Conservation (phyloP, 1,284 basidiomycete species). For the Cutaneotrichosporon spelunceum region DNA sequence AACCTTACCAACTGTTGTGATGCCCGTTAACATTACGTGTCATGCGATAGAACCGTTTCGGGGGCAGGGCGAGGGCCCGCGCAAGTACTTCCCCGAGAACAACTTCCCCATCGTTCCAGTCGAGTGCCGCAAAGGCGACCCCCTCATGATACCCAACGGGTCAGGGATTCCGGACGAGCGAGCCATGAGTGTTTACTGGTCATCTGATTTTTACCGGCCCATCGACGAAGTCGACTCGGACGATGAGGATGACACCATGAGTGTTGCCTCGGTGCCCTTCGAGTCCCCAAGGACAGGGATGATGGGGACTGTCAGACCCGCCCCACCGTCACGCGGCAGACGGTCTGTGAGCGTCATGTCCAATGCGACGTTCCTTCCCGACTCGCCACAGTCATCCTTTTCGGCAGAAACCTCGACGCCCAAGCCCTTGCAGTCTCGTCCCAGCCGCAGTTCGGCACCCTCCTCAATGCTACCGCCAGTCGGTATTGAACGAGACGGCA, state of each 20-base stretch:
- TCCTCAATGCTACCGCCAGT: neutral
- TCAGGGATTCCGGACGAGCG: neutral
- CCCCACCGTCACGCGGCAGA: neutral
- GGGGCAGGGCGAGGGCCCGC: neutral
- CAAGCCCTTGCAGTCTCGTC: neutral
- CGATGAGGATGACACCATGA: constrained; percentile 8
- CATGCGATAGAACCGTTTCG: constrained; percentile 9
- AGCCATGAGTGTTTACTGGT: constrained; percentile 1
- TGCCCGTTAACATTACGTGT: constrained; percentile 3
- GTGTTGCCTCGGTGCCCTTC: neutral
- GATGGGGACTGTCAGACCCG: neutral
- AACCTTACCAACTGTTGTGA: neutral
- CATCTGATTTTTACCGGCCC: constrained; percentile 9
- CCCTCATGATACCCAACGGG: neutral
- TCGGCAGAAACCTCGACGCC: neutral
- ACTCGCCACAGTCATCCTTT: neutral
- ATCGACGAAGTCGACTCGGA: constrained; percentile 2
- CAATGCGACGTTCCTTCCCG: constrained; percentile 2
- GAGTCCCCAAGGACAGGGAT: neutral
- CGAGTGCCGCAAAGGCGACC: constrained; percentile 58
- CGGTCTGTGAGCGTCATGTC: constrained; percentile 8
- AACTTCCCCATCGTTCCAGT: constrained; percentile 47
- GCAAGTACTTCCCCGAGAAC: neutral
- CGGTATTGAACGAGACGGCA: neutral
- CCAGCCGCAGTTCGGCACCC: neutral